Evolutionary conservation across 2,329 filamentous ascomycete species (phyloP).

Genomic region (Aspergillus calidoustus): DNA sequence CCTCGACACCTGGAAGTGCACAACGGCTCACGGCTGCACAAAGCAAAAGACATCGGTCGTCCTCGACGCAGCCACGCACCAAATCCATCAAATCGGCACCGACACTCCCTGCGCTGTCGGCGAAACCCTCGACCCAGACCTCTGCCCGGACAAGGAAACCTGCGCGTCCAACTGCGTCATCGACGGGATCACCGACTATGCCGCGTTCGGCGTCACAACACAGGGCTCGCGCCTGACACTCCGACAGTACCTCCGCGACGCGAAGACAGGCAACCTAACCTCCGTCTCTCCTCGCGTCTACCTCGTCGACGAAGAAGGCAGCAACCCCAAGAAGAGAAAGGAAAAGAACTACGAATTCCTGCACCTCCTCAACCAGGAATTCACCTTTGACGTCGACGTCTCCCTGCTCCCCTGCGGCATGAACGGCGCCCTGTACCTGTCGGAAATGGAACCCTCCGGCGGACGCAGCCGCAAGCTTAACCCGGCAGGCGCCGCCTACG

Average conservation of each 20-base stretch:
- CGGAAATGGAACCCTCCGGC: conserved; percentile 64
- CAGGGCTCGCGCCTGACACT: conserved; percentile 53
- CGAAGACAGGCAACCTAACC: conserved; percentile 30
- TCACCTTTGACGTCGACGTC: conserved; percentile 72
- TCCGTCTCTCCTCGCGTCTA: conserved; percentile 55
- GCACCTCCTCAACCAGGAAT: conserved; percentile 66
- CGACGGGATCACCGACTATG: conserved; percentile 58
- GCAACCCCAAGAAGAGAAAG: not conserved
- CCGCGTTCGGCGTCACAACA: conserved; percentile 53
- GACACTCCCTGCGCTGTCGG: conserved; percentile 51
- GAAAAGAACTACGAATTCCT: conserved; percentile 45
- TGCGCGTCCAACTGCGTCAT: conserved; percentile 61
- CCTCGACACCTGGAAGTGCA: conserved; percentile 58
- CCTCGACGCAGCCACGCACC: conserved; percentile 59
- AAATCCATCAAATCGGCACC: conserved; percentile 45
- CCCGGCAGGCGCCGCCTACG: conserved; percentile 60
- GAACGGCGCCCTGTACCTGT: conserved; percentile 70
- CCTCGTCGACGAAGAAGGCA: conserved; percentile 62
- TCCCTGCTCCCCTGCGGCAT: conserved; percentile 70
- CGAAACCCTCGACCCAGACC: conserved; percentile 51
- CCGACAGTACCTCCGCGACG: conserved; percentile 44
- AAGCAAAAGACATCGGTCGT: conserved; percentile 56
- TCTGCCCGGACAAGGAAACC: conserved; percentile 52
- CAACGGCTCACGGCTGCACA: conserved; percentile 52
- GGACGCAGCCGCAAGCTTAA: conserved; percentile 55